phyloP scores from a whole-genome alignment of 352 stramenopile species.

The Plasmopara halstedii region DNA sequence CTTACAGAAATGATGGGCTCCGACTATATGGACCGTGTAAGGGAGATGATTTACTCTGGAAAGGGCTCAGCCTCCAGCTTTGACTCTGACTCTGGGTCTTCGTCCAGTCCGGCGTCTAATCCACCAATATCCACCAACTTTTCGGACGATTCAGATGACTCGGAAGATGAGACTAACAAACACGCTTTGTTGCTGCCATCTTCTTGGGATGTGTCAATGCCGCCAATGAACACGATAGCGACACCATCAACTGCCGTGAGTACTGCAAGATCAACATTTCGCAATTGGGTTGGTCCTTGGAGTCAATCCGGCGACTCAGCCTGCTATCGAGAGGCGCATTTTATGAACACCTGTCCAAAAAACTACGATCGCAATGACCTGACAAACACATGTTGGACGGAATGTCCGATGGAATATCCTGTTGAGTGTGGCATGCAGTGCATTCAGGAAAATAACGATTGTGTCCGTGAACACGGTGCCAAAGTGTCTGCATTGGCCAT shows the following conservation, averaged over 20 bases:
- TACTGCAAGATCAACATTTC: slow-evolving; percentile 7
- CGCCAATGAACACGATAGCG: slow-evolving; percentile 6
- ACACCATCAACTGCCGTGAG: slow-evolving; percentile 11
- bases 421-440: slow-evolving; percentile 55
- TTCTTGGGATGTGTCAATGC: slow-evolving; percentile 1
- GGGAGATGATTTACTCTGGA: slow-evolving; percentile 12
- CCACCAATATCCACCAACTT: background rate
- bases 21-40: slow-evolving; percentile 22
- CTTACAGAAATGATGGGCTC: slow-evolving; percentile 19
- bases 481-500: slow-evolving; percentile 30
- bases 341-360: slow-evolving; percentile 25
- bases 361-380: slow-evolving; percentile 34
- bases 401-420: slow-evolving; percentile 51
- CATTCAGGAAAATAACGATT: slow-evolving; percentile 52
- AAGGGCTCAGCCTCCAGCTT: background rate
- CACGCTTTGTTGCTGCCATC: background rate
- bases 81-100: background rate
- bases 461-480: slow-evolving; percentile 21
- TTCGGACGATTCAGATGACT: background rate
- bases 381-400: slow-evolving; percentile 39
- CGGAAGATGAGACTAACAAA: background rate
- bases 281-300: slow-evolving; percentile 35
- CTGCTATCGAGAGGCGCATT: slow-evolving; percentile 40
- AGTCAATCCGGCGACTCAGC: slow-evolving; percentile 21
- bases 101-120: background rate